Conservation (phyloP, 2,329 filamentous ascomycete genomes). For the Sclerotinia sclerotiorum region DNA sequence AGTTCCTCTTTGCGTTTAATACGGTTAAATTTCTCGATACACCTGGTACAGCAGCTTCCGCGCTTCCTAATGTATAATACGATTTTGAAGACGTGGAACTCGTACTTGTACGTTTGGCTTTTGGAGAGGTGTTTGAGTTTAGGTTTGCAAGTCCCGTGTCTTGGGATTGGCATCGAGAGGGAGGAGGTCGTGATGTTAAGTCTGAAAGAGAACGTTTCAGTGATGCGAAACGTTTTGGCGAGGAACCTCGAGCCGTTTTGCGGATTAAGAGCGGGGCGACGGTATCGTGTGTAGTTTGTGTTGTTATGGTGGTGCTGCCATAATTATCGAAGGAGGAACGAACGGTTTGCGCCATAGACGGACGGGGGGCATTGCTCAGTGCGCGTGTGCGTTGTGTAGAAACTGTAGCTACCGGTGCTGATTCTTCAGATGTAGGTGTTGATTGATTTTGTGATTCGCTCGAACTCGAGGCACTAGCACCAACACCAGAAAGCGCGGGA, state of each 20-base stretch:
- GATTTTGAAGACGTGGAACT: neutral
- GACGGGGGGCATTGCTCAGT: neutral
- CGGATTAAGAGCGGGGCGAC: neutral
- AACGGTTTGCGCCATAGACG: neutral
- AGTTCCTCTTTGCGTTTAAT: neutral
- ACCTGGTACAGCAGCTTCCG: neutral
- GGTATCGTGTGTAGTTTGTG: neutral
- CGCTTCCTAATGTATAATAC: constrained; percentile 5
- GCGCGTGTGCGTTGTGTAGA: neutral
- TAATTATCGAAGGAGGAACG: neutral
- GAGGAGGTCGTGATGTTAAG: neutral
- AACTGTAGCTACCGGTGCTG: neutral
- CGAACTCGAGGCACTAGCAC: neutral
- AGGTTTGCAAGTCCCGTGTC: neutral
- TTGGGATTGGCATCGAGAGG: neutral
- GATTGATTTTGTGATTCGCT: neutral
- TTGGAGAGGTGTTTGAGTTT: neutral
- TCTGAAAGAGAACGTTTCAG: constrained; percentile 13
- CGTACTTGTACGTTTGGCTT: neutral
- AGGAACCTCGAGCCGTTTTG: neutral
- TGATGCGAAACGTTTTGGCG: neutral
- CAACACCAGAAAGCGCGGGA: neutral
- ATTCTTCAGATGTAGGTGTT: neutral
- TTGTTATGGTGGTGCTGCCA: neutral
- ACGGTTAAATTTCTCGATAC: neutral